Evolutionary conservation across 441 rosid species (phyloP).

Genomic region (Eugenia klotzschiana): DNA sequence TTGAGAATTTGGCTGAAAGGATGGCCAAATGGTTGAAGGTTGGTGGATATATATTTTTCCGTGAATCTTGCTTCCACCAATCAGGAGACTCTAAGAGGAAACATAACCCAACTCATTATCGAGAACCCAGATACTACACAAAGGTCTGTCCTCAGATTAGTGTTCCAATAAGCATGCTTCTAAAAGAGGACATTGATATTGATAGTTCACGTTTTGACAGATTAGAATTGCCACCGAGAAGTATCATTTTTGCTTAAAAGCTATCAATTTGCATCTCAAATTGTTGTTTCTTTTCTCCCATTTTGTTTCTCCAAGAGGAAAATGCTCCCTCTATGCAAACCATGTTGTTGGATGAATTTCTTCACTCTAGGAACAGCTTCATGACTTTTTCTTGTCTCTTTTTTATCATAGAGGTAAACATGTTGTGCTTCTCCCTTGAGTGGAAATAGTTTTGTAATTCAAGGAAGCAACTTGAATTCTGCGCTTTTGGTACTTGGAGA

Average conservation of each 20-base stretch:
- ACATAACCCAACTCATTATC: constrained; percentile 79
- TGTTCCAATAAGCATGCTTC: neutral
- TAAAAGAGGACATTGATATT: neutral
- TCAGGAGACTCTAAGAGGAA: constrained; percentile 76
- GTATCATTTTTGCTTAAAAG: neutral
- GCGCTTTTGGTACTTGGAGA: no score
- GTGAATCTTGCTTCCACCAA: constrained; percentile 93
- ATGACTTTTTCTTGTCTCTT: no score
- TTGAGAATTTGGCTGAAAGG: constrained; percentile 57
- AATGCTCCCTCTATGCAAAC: neutral
- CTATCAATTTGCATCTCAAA: neutral
- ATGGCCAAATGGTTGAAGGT: constrained; percentile 76
- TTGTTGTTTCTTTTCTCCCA: neutral
- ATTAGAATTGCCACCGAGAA: neutral
- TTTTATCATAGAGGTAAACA: no score
- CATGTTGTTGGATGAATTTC: neutral
- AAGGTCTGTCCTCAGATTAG: constrained; percentile 28
- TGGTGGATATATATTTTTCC: constrained; percentile 82
- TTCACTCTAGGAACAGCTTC: neutral
- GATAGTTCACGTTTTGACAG: neutral
- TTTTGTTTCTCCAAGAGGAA: neutral
- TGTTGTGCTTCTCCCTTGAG: no score
- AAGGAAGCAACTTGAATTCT: no score
- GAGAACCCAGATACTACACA: constrained; percentile 88
- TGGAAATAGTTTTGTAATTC: no score